Base-by-base conservation (phyloP, 441 rosid genomes). In the Mallotus japonicus region DNA sequence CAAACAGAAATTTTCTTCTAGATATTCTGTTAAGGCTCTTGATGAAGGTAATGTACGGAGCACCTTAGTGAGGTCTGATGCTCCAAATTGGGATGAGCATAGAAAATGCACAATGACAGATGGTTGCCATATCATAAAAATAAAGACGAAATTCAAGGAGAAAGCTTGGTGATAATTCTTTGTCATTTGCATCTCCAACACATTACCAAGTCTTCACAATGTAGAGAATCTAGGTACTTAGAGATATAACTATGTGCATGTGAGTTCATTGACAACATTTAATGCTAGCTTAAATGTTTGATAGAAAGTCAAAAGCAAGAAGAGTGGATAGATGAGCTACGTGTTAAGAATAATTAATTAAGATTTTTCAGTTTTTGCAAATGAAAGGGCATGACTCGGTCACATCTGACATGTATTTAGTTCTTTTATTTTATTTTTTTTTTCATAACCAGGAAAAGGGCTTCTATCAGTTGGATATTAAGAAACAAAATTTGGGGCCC, bases 31-130 rank as follows among this genome's bases (percentile, higher is more conserved):
- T 53, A 14, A 53, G 15, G 62, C 14, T 54, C 17, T 53, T 51
- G 24, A 72, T 37, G 50, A 59, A 73, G 61, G 8, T 73, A 34
- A 64, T 24, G 13, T 24, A 66, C 49, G 28, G 67, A 49, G 50
- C 32, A 24, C 49, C 17, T 24, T 16, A 8, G 44, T 63, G 16
- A 28, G 44, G 14, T 69, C 40, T 59, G 65, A 44, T 44, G 64
- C 17, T 17, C 15, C 47, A 67, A 51, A 70, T 19, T 22, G 19
- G 19, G 53, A 56, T 46, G 22, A 69, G 9, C 54, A 14, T 58
- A 46, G 15, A 46, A 44, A 69, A 14, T 70, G 24, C 37, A n/a
- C 54, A 19, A 14, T 5, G 50, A 40, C 53, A 28, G 6, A 10
- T 15, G 54, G 10, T 55, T 17, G 47, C 28, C 40, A 37, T 37